phyloP scores from a whole-genome alignment of 305 asterid species.

The Fraxinus latifolia region DNA sequence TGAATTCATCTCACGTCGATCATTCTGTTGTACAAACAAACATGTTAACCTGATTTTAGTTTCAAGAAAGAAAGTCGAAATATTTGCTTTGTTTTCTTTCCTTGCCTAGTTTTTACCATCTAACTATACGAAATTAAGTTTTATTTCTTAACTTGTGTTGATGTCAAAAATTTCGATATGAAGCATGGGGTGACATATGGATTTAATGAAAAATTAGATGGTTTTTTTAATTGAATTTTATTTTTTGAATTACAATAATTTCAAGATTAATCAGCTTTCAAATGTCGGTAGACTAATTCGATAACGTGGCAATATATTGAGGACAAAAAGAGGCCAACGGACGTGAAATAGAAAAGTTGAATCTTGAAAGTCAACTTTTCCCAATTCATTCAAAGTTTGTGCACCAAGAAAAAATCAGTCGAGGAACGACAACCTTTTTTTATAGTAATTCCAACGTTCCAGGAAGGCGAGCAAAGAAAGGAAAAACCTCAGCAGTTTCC shows the following conservation, averaged over 20 bases:
- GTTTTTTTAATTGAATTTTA: background rate
- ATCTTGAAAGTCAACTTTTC: background rate
- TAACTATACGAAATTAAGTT: too few species aligned
- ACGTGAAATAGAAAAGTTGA: background rate
- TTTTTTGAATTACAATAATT: too few species aligned
- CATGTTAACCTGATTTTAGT: too few species aligned
- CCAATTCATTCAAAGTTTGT: background rate
- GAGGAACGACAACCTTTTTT: background rate
- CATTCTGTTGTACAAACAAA: background rate
- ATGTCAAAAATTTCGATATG: background rate
- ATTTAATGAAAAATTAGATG: too few species aligned
- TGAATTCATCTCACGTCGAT: background rate
- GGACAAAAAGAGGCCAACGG: background rate
- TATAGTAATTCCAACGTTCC: background rate
- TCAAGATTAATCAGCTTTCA: background rate
- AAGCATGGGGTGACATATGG: background rate
- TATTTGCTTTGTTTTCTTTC: too few species aligned
- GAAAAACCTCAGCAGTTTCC: conserved; percentile 21
- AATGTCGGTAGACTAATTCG: background rate
- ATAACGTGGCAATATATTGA: background rate
- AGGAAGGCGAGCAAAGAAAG: conserved; percentile 1
- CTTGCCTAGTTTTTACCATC: too few species aligned
- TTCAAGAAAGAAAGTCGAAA: too few species aligned
- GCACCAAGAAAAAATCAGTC: background rate
- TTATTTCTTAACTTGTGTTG: too few species aligned